phyloP scores from a whole-genome alignment of 2,329 filamentous ascomycete genomes.

The Alternaria novae-zelandiae region DNA sequence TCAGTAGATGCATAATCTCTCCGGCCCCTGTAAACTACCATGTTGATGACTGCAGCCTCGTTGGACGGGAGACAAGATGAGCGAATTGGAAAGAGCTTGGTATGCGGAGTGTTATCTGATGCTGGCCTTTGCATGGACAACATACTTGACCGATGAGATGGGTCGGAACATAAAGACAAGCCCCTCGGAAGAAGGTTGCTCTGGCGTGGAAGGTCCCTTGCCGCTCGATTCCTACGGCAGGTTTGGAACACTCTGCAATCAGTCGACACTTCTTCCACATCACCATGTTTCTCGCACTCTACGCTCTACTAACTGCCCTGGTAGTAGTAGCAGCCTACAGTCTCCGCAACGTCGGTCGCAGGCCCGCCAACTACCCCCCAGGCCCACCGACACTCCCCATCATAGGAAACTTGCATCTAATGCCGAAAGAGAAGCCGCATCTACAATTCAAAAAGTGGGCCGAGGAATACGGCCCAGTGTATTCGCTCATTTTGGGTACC shows the following conservation, averaged over 20 bases:
- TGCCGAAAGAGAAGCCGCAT: slow-evolving; percentile 53
- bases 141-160: background rate
- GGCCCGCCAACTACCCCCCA: slow-evolving; percentile 53
- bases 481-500: slow-evolving; percentile 59
- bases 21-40: background rate
- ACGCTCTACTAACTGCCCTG: background rate
- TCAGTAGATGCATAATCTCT: background rate
- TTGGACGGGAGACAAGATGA: background rate
- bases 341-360: slow-evolving; percentile 21
- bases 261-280: background rate
- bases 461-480: slow-evolving; percentile 58
- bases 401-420: slow-evolving; percentile 60
- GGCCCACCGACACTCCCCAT: slow-evolving; percentile 60
- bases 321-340: slow-evolving; percentile 5
- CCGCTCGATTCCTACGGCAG: background rate
- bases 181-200: background rate
- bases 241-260: background rate
- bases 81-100: too few relatives aligned
- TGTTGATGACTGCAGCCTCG: background rate
- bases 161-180: background rate
- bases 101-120: background rate
- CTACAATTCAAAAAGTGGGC: slow-evolving; percentile 62
- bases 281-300: slow-evolving; percentile 7
- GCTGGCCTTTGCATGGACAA: background rate
- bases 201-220: background rate